Percentiles rank a stretch among this genome's conserved stretches.
Evolutionary conservation across 805 yeast species (phyloP).

Genomic region (Candida glaebosa): DNA sequence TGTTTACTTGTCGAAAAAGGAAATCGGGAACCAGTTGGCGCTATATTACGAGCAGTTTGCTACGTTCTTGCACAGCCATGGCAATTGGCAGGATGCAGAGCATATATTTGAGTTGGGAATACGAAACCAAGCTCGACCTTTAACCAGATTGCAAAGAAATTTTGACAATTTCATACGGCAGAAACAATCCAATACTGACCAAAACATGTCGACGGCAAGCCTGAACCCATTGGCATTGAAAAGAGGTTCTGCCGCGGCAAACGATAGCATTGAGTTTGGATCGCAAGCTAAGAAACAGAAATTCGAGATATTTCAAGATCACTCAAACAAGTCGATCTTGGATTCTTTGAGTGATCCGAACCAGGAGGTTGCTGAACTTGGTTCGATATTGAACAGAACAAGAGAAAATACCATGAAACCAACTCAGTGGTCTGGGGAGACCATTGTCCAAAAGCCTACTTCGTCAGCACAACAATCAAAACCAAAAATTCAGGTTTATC

Average conservation of each 20-base stretch:
- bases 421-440: constrained; percentile 63
- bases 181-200: constrained; percentile 8
- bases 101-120: constrained; percentile 60
- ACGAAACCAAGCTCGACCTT: constrained; percentile 62
- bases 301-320: constrained; percentile 42
- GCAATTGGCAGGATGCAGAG: constrained; percentile 51
- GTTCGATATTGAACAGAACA: constrained; percentile 44
- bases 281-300: constrained; percentile 22
- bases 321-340: constrained; percentile 13
- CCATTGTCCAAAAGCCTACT: constrained; percentile 39
- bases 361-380: constrained; percentile 46
- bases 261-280: constrained; percentile 8
- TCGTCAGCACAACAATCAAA: not conserved
- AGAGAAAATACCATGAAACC: constrained; percentile 64
- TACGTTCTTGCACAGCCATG: constrained; percentile 49
- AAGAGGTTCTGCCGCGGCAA: not conserved
- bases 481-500: constrained; percentile 24
- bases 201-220: not conserved
- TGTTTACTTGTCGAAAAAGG: constrained; percentile 63
- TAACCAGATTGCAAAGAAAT: constrained; percentile 26
- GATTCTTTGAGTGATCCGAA: constrained; percentile 20
- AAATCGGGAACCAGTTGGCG: constrained; percentile 66
- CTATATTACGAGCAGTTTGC: constrained; percentile 80
- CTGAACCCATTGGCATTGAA: constrained; percentile 3
- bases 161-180: constrained; percentile 44